Conservation (phyloP, 768 basidiomycete genomes). For the Podaxis pistillaris region DNA sequence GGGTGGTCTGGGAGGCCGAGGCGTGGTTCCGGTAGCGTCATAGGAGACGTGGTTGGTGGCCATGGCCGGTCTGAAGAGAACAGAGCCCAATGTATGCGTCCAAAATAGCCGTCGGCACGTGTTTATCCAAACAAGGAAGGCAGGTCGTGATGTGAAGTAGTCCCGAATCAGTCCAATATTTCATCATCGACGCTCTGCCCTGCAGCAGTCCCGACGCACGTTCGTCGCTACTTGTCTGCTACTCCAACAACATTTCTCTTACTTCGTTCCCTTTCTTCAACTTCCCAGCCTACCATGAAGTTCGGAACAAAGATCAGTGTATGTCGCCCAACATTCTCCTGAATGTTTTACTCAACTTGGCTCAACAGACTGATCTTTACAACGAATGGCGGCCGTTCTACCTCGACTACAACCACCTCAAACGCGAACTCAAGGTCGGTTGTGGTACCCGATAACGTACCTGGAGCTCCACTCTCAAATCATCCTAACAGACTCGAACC, state of each 20-base stretch:
- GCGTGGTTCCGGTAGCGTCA: constrained; percentile 28
- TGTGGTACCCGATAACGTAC: constrained; percentile 7
- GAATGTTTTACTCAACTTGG: background rate
- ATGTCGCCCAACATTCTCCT: constrained; percentile 1
- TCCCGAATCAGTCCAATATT: background rate
- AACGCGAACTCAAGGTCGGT: constrained; percentile 83
- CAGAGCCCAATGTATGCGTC: background rate
- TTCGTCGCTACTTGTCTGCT: constrained; percentile 21
- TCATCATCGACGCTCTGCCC: background rate
- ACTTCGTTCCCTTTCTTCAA: background rate
- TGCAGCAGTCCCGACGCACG: constrained; percentile 23
- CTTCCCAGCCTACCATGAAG: constrained; percentile 52
- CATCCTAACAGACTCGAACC: constrained; percentile 34
- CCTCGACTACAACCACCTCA: constrained; percentile 85
- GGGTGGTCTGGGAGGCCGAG: constrained; percentile 23
- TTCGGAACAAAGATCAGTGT: constrained; percentile 79
- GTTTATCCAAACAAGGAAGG: background rate
- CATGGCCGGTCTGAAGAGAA: constrained; percentile 9
- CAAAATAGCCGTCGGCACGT: constrained; percentile 13
- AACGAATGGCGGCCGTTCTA: constrained; percentile 91
- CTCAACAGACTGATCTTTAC: constrained; percentile 71
- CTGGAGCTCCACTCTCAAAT: constrained; percentile 17
- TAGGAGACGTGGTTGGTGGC: constrained; percentile 26
- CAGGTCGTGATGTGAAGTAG: too few species aligned
- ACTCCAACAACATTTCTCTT: background rate